Percentiles rank a stretch among this genome's conserved stretches.
These are phyloP conservation scores for Pholiota conissans DNA, from an alignment of 768 basidiomycete species.

Conservation along the genomic window DNA sequence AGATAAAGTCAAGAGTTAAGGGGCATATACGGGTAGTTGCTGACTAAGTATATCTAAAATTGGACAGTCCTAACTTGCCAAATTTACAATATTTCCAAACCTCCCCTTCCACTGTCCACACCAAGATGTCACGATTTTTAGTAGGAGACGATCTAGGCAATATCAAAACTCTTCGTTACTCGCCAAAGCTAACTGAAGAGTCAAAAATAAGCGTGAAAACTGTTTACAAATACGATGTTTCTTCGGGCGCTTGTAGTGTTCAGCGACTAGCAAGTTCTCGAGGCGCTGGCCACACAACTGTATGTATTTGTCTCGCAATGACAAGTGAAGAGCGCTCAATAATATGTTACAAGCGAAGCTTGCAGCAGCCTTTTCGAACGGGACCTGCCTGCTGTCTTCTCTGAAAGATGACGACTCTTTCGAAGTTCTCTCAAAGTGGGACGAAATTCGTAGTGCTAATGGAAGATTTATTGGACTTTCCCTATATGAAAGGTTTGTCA, in stretches of 20 bases:
- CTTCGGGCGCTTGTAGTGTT: conserved; percentile 14
- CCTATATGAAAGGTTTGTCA: conserved; percentile 46
- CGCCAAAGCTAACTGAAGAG: conserved; percentile 24
- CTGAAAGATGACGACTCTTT: conserved; percentile 43
- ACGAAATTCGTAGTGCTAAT: conserved; percentile 57
- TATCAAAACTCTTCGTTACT: conserved; percentile 60
- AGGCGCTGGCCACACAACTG: conserved; percentile 18
- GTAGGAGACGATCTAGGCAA: conserved; percentile 79
- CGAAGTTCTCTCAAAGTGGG: conserved; percentile 52
- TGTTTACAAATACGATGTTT: conserved; percentile 28
- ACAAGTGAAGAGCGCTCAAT: conserved; percentile 7
- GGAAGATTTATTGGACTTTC: conserved; percentile 66
- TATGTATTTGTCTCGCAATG: conserved; percentile 32
- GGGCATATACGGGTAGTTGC: no score
- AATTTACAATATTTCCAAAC: conserved; percentile 4
- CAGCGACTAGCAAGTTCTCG: conserved; percentile 25
- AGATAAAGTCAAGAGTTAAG: no score
- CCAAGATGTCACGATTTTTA: conserved; percentile 64
- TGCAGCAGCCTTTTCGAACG: conserved; percentile 63
- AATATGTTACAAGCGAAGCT: conserved; percentile 52
- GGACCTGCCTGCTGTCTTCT: conserved; percentile 45
- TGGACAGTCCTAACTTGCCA: conserved; percentile 4
- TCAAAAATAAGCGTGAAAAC: conserved; percentile 34
- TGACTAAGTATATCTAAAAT: conserved; percentile 3
- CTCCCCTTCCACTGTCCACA: conserved; percentile 3